These are phyloP conservation scores for Yamadazyma membranifaciens DNA, from an alignment of 1,139 yeast genomes.

Conservation along the genomic window DNA sequence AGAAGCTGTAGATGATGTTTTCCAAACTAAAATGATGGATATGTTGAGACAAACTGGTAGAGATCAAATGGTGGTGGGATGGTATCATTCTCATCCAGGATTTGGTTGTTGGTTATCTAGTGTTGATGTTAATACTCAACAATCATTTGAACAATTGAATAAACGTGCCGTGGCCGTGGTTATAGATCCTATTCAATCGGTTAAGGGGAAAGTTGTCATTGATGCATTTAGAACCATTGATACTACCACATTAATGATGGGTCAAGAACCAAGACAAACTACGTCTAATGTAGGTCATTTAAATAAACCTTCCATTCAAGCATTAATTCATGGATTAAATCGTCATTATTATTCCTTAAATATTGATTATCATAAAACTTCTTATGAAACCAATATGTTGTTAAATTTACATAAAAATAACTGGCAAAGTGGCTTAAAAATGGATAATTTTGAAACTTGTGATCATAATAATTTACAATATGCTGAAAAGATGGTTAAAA, in stretches of 20 bases:
- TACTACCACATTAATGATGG: constrained; percentile 86
- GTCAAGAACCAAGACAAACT: constrained; percentile 97
- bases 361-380: constrained; percentile 91
- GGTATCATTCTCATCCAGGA: constrained; percentile 99
- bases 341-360: constrained; percentile 95
- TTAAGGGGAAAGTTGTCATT: constrained; percentile 96
- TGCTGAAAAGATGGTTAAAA: constrained; percentile 78
- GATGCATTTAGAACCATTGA: constrained; percentile 97
- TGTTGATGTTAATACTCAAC: constrained; percentile 97
- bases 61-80: constrained; percentile 97
- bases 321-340: constrained; percentile 93
- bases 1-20: constrained; percentile 98
- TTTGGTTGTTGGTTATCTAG: constrained; percentile 99
- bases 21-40: constrained; percentile 99
- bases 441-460: constrained; percentile 74
- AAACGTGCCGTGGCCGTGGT: constrained; percentile 97
- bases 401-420: constrained; percentile 91
- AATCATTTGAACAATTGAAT: constrained; percentile 93
- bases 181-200: constrained; percentile 96
- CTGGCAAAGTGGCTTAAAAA: constrained; percentile 91
- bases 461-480: constrained; percentile 75
- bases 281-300: constrained; percentile 94
- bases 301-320: constrained; percentile 97
- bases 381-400: constrained; percentile 91
- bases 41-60: constrained; percentile 98